A percentile compares a stretch with the other conserved stretches of the same genome.
Conservation (phyloP, 108 stramenopile species). For the Cyclotella choctawhatcheeana region DNA sequence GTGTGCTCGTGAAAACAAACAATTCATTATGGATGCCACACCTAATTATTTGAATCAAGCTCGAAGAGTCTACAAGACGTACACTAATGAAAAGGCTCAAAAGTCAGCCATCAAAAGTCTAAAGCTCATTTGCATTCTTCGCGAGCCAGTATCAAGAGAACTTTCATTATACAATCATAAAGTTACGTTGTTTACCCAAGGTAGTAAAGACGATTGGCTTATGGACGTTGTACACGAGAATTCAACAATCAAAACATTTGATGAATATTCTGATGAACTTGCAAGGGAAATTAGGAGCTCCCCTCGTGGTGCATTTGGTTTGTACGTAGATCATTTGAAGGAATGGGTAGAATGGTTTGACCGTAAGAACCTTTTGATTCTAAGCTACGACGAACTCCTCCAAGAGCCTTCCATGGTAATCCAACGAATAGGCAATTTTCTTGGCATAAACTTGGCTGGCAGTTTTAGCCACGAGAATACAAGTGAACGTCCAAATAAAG, state of each 20-base stretch:
- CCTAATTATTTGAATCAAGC: slow-evolving; percentile 13
- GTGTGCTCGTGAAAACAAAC: neutral
- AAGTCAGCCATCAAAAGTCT: neutral
- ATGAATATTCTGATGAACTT: slow-evolving; percentile 33
- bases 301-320: slow-evolving; percentile 14
- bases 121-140: slow-evolving; percentile 31
- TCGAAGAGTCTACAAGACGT: slow-evolving; percentile 15
- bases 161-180: slow-evolving; percentile 28
- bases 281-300: slow-evolving; percentile 8
- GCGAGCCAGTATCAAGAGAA: slow-evolving; percentile 37
- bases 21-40: slow-evolving; percentile 24
- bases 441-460: slow-evolving; percentile 21
- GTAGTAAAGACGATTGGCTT: too few relatives aligned
- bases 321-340: slow-evolving; percentile 33
- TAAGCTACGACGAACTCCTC: slow-evolving; percentile 44
- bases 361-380: slow-evolving; percentile 42
- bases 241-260: slow-evolving; percentile 43
- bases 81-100: neutral
- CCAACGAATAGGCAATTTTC: slow-evolving; percentile 37
- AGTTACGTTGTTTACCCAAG: too few relatives aligned
- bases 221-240: too few relatives aligned
- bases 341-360: slow-evolving; percentile 45
- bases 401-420: slow-evolving; percentile 25
- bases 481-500: slow-evolving; percentile 24
- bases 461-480: slow-evolving; percentile 14